Base-by-base conservation (phyloP, 2,329 filamentous ascomycete genomes). In the Thelonectria blattea region DNA sequence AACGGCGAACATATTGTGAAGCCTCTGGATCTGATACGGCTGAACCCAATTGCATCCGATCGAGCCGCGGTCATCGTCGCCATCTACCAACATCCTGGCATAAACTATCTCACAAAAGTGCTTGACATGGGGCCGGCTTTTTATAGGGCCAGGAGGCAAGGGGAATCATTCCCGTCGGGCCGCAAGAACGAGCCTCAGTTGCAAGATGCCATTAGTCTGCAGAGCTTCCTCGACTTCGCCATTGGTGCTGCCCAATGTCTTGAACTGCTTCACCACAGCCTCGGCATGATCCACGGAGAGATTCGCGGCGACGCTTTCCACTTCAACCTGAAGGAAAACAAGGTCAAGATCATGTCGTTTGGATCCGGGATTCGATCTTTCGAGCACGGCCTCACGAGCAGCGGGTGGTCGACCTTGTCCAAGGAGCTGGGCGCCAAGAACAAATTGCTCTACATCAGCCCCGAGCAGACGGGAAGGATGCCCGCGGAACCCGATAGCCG, bases 381-480 rank as follows among this genome's bases (percentile, higher is more conserved):
- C 67, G 94, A 97, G 75, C 92, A 97, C 76, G 92, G 93, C 5
- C 81, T 98, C 51, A 88, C 86, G 8, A 94, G 91, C 69, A 89
- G 91, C 18, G 93, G 93, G 34, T 98, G 94, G 94, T 91, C 90
- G 11, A 85, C 85, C 1, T 78, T 97, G 10, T 94, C 91, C 12
- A 89, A 90, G 61, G 91, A 97, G 73, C 78, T 93, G 8, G 93
- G 93, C 2, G 91, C 93, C 42, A 93, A 92, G 76, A 89, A 93
- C 72, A 97, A 96, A 76, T 81, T 98, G 18, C 87, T 93, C 52
- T 97, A 92, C 72, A 96, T 97, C 72, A 94, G 93, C 48, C 93
- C 94, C 0, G 94, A 98, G 73, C 94, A 97, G 79, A 97, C 94
- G 2, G 94, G 94, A 14, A 88, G 94, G 18, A 90, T 97, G 85